Percentiles rank a stretch among this genome's conserved stretches.
phyloP scores from a whole-genome alignment of 1,139 yeast genomes.

The Spathaspora sp. region DNA sequence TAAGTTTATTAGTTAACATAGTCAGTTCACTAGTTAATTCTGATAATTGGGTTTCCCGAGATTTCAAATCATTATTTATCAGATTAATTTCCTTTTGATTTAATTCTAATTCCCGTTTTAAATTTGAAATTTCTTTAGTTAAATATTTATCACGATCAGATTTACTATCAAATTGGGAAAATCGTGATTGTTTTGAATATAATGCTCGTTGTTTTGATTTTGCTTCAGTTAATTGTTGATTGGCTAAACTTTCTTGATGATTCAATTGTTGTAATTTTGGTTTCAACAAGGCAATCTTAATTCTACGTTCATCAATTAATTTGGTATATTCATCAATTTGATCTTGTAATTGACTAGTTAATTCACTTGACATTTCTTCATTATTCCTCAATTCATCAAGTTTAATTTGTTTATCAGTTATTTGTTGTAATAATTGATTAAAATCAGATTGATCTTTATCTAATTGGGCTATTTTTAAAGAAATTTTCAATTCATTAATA shows the following conservation, averaged over 20 bases:
- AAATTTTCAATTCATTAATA: slow-evolving; percentile 39
- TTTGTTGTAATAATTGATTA: slow-evolving; percentile 42
- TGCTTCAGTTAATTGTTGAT: slow-evolving; percentile 41
- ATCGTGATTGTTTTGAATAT: slow-evolving; percentile 73
- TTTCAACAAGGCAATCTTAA: slow-evolving; percentile 20
- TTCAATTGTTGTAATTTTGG: slow-evolving; percentile 47
- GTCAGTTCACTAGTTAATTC: slow-evolving; percentile 40
- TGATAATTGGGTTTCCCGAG: slow-evolving; percentile 18
- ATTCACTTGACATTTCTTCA: slow-evolving; percentile 17
- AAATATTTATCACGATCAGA: slow-evolving; percentile 73
- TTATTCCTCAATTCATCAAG: slow-evolving; percentile 29
- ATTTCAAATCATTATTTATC: slow-evolving; percentile 19
- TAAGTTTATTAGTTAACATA: slow-evolving; percentile 32
- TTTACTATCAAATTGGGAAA: slow-evolving; percentile 55
- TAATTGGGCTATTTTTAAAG: slow-evolving; percentile 40
- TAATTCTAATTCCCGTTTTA: slow-evolving; percentile 19
- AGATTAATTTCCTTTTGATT: slow-evolving; percentile 26
- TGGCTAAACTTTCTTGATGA: slow-evolving; percentile 39
- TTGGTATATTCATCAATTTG: slow-evolving; percentile 21
- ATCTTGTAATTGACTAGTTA: slow-evolving; percentile 15
- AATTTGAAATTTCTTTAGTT: slow-evolving; percentile 25
- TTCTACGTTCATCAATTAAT: slow-evolving; percentile 23
- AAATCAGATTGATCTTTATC: slow-evolving; percentile 54
- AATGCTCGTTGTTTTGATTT: slow-evolving; percentile 61
- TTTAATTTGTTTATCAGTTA: slow-evolving; percentile 42